Base-by-base conservation (phyloP, 495 filamentous ascomycete genomes). In the Pseudoneurospora amorphoporcata region DNA sequence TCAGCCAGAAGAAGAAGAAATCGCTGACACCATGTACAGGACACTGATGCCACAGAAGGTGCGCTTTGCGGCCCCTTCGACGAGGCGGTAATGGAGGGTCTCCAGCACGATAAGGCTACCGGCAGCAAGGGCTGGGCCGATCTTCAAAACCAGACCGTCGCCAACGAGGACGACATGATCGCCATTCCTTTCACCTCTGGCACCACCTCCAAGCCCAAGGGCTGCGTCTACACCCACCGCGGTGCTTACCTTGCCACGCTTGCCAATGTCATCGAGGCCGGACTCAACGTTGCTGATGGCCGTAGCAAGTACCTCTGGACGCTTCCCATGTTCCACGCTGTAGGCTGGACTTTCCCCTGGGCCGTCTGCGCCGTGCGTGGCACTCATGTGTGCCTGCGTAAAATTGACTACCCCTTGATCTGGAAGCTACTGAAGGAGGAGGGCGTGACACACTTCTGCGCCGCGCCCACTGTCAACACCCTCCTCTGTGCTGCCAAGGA, bases 381-480 rank as follows among this genome's bases (percentile, higher is more conserved):
- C 39, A 97, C 95, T 8, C 94, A 99, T 82, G 97, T 96, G 79
- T 97, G 94, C 79, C 86, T 98, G 29, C 88, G 95, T 75, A 98
- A 96, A 83, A 92, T 99, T 72, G 94, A 98, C 82, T 99, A 99
- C 77, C 88, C 91, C 0, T 85, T 94, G 71, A 97, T 99, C 72
- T 99, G 95, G 95, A 83, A 85, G 43, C 80, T 98, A 8, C 84
- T 99, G 35, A 95, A 93, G 77, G 84, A 92, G 43, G 92, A 97
- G 77, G 82, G 86, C 14, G 90, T 98, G 71, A 98, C 94, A 7
- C 95, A 99, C 82, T 98, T 94, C 86, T 95, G 94, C 77, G 95
- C 95, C 6, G 95, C 95, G 6, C 95, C 95, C 16, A 99, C 95
- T 3, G 95, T 99, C 65, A 98, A 98, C 81, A 99, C 94, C 0